These are phyloP conservation scores for Naganishia friedmannii DNA, from an alignment of 768 basidiomycete genomes.

Conservation along the genomic window DNA sequence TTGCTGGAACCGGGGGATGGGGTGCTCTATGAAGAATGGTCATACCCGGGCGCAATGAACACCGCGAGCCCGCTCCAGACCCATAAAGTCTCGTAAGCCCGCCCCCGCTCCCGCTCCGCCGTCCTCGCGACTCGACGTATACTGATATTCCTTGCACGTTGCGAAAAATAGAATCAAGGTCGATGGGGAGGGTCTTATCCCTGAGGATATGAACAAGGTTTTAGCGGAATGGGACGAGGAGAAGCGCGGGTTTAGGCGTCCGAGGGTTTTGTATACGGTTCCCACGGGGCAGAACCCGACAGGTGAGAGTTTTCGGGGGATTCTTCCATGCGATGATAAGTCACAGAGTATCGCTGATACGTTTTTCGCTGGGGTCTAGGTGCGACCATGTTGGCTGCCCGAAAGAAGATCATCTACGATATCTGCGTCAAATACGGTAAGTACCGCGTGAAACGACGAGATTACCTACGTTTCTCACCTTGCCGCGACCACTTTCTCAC, in stretches of 20 bases:
- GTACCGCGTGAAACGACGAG: slow-evolving; percentile 9
- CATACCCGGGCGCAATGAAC: slow-evolving; percentile 62
- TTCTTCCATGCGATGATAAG: neutral
- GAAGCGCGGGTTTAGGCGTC: slow-evolving; percentile 60
- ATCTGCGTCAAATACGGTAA: slow-evolving; percentile 75
- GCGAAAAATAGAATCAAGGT: slow-evolving; percentile 58
- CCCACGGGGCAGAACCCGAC: slow-evolving; percentile 84
- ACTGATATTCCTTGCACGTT: neutral
- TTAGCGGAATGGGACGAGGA: slow-evolving; percentile 67
- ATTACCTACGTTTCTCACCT: too few species aligned
- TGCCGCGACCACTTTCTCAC: neutral
- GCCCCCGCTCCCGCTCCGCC: too few species aligned
- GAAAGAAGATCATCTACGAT: slow-evolving; percentile 78
- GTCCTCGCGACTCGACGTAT: neutral
- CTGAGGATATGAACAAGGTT: slow-evolving; percentile 61
- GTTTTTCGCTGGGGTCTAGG: slow-evolving; percentile 42
- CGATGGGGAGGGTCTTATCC: slow-evolving; percentile 71
- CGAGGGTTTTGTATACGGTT: slow-evolving; percentile 54
- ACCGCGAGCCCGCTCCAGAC: slow-evolving; percentile 40
- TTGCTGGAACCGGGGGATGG: slow-evolving; percentile 56
- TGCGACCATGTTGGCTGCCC: slow-evolving; percentile 61
- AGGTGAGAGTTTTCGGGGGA: too few species aligned
- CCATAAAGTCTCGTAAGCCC: slow-evolving; percentile 37
- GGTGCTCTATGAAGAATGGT: slow-evolving; percentile 60
- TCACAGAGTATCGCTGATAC: neutral